Base-by-base conservation (phyloP, 2,329 filamentous ascomycete species). In the Pseudogymnoascus sp. region DNA sequence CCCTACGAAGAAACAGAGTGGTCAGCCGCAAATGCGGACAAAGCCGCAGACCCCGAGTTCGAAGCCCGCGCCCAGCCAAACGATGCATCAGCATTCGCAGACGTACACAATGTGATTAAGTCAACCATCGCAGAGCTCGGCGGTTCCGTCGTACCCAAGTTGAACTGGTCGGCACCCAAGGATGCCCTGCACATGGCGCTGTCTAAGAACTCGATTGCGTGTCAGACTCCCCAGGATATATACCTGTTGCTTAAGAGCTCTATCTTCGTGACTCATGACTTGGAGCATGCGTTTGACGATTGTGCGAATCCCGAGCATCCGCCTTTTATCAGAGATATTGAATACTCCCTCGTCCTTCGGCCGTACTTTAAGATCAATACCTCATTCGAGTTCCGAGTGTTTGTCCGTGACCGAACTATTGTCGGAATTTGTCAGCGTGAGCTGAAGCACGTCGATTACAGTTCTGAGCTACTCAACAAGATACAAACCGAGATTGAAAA, bases 151-250 rank as follows among this genome's bases (percentile, higher is more conserved):
- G 87, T 89, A 1, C 95, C 95, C 0, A 99, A 99, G 76, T 79
- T 99, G 57, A 97, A 97, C 78, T 99, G 95, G 95, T 97, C 93
- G 5, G 88, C 92, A 3, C 95, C 95, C 3, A 96, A 97, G 75
- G 95, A 99, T 73, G 95, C 95, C 8, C 91, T 90, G 21, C 97
- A 92, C 89, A 97, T 99, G 75, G 86, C 83, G 76, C 87, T 76
- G 77, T 74, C 93, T 82, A 76, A 87, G 70, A 99, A 99, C 76
- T 96, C 90, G 57, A 89, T 97, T 78, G 91, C 96, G 75, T 99
- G 95, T 76, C 87, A 86, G 3, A 87, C 86, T 0, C 86, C 95
- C 2, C 96, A 95, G 74, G 95, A 99, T 71, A 85, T 99, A 50
- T 99, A 97, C 73, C 82, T 97, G 15, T 83, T 99, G 0, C 82